Evolutionary conservation across 495 filamentous ascomycete genomes (phyloP), one percentile per base, ranked within the genome.

Genomic region (Saxophila tyrrhenica): DNA sequence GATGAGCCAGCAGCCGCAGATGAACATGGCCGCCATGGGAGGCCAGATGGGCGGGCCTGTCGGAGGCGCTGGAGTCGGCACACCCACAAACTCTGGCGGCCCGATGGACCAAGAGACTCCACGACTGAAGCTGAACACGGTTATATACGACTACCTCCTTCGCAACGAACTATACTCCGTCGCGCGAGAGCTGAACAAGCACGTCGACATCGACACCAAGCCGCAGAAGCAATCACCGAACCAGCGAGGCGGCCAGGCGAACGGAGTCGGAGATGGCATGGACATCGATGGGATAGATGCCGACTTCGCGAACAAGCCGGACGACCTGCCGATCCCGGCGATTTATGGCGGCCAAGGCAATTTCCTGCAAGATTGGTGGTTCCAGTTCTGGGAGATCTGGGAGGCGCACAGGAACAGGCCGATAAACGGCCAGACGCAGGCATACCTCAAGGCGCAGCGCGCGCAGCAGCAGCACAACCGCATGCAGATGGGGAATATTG

Each of bases 121-220:
- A 20, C 52, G 24, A 59, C 56, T 35, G n/a, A 48, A 55, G 22
- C 81, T 97, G 25, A 94, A 97, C 71, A 95, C 89, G 1, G 95
- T 91, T 66, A 98, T 98, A 55, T 97, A 97, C 74, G 89, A 95
- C 62, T 96, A 97, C 67, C 89, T 98, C 53, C 69, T 95, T 39
- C 85, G 84, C 64, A 84, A 87, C 67, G 77, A 78, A 50, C 84
- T 94, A 75, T 83, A 79, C 61, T 84, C 89, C 49, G 82, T 83
- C 59, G 92, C 92, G 53, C 79, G 83, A 61, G 76, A 81, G 17
- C 72, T 96, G 39, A 68, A 86, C 45, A 84, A 79, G 48, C 79
- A 84, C 23, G 69, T 74, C 32, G 10, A 21, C 20, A 25, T 48
- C 19, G 60, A 64, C 11, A 58, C 47, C 41, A 50, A 59, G 17